These are phyloP conservation scores for Kwoniella dendrophila DNA, from an alignment of 768 basidiomycete genomes.

Conservation along the genomic window DNA sequence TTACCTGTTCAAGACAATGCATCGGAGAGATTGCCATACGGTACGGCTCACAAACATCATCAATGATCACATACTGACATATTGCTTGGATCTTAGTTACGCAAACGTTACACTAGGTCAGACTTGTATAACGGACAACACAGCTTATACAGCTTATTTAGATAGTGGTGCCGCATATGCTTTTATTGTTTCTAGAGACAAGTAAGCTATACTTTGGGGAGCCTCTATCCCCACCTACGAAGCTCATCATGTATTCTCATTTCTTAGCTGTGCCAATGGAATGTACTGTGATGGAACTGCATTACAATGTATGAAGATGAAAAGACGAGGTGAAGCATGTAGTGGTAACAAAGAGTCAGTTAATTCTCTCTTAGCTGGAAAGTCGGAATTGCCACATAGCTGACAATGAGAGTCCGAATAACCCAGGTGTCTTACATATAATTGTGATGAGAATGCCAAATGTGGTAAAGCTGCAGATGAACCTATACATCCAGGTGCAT, in stretches of 20 bases:
- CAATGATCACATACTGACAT: too few relatives aligned
- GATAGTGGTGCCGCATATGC: slow-evolving; percentile 64
- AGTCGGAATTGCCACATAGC: background rate
- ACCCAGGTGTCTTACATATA: slow-evolving; percentile 71
- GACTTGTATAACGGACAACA: slow-evolving; percentile 74
- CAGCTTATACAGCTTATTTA: slow-evolving; percentile 72
- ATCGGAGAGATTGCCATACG: background rate
- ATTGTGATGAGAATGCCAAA: slow-evolving; percentile 65
- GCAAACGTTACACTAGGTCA: slow-evolving; percentile 72
- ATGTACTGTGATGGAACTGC: slow-evolving; percentile 72
- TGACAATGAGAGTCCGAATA: background rate
- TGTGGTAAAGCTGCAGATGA: slow-evolving; percentile 68
- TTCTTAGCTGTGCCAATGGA: slow-evolving; percentile 67
- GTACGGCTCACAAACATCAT: too few relatives aligned
- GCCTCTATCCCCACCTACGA: background rate
- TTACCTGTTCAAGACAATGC: background rate
- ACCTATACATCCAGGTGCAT: slow-evolving; percentile 66
- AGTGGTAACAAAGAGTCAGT: slow-evolving; percentile 62
- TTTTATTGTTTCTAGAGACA: slow-evolving; percentile 73
- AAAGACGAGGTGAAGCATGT: slow-evolving; percentile 66
- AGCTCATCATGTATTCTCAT: too few relatives aligned
- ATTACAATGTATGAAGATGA: slow-evolving; percentile 65
- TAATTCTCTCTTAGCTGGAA: background rate
- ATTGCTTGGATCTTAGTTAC: slow-evolving; percentile 62
- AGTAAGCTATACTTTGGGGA: slow-evolving; percentile 58